These are phyloP conservation scores for Cutaneotrichosporon spelunceum DNA, from an alignment of 1,284 basidiomycete species.

Conservation along the genomic window DNA sequence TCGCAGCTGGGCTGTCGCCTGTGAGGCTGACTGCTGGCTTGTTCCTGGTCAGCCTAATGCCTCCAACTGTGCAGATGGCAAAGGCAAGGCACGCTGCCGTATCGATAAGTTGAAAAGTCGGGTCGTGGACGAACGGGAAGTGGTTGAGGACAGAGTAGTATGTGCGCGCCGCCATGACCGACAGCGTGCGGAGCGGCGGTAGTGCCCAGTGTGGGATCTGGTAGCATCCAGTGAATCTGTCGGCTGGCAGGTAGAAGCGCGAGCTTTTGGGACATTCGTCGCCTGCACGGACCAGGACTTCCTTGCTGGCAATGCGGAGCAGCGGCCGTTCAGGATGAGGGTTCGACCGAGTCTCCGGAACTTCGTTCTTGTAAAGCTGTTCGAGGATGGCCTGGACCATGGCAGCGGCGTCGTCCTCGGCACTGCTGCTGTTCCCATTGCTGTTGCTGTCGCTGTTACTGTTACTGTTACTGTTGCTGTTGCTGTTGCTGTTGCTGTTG, in stretches of 20 bases:
- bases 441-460: no score
- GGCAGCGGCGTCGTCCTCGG: slow-evolving; percentile 8
- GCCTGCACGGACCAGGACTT: slow-evolving; percentile 16
- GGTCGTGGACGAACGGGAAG: slow-evolving; percentile 52
- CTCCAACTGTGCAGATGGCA: slow-evolving; percentile 54
- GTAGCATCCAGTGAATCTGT: slow-evolving; percentile 52
- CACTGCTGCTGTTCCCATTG: not conserved
- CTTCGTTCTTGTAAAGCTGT: slow-evolving; percentile 41
- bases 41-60: slow-evolving; percentile 27
- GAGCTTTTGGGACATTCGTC: slow-evolving; percentile 18
- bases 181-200: slow-evolving; percentile 49
- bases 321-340: slow-evolving; percentile 49
- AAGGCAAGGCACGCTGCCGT: slow-evolving; percentile 52
- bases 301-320: slow-evolving; percentile 35
- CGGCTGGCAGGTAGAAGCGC: slow-evolving; percentile 43
- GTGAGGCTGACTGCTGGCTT: not conserved
- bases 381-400: slow-evolving; percentile 36
- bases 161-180: slow-evolving; percentile 50
- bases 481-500: slow-evolving; percentile 10
- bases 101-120: slow-evolving; percentile 52
- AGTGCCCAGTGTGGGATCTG: slow-evolving; percentile 53
- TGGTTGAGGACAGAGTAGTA: slow-evolving; percentile 52
- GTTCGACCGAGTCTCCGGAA: slow-evolving; percentile 42
- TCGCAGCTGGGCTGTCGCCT: not conserved
- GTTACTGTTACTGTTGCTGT: no score